These are phyloP conservation scores for Hypoxylon subgilvum DNA, from an alignment of 495 filamentous ascomycete genomes.

Conservation along the genomic window DNA sequence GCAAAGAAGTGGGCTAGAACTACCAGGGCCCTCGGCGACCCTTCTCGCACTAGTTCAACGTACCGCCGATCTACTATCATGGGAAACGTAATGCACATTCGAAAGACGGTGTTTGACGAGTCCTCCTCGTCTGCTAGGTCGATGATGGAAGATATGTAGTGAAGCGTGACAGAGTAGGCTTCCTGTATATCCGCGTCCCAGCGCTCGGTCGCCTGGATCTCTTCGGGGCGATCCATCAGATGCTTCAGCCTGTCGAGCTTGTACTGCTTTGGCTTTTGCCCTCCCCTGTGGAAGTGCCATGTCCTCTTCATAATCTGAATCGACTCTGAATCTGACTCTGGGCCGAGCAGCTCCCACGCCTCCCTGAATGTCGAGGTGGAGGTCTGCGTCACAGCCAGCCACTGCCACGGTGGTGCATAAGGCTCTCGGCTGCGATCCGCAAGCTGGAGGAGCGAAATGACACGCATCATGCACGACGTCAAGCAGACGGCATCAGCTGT, in stretches of 20 bases:
- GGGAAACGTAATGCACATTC: conserved; percentile 48
- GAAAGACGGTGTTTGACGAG: conserved; percentile 27
- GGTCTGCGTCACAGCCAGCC: conserved; percentile 39
- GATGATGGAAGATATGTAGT: conserved; percentile 46
- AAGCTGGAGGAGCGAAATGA: conserved; percentile 39
- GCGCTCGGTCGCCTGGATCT: conserved; percentile 27
- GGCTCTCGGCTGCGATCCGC: conserved; percentile 40
- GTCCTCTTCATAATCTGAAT: conserved; percentile 19
- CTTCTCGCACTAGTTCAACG: conserved; percentile 42
- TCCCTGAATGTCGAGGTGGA: conserved; percentile 30
- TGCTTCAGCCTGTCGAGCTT: conserved; percentile 12
- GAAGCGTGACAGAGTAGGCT: conserved; percentile 44
- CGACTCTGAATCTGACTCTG: conserved; percentile 18
- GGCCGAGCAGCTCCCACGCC: conserved; percentile 29
- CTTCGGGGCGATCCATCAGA: conserved; percentile 9
- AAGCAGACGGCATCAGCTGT: conserved; percentile 49
- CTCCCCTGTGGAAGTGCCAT: conserved; percentile 7
- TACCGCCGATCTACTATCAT: conserved; percentile 43
- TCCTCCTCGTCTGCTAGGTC: conserved; percentile 37
- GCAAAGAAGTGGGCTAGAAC: conserved; percentile 52
- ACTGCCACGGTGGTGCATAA: conserved; percentile 48
- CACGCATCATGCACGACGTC: conserved; percentile 39
- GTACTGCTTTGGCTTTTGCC: background rate
- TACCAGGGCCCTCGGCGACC: conserved; percentile 47
- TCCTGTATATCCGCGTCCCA: conserved; percentile 40